Conservation (phyloP, 2,329 filamentous ascomycete genomes). For the Boeremia lycopersici region DNA sequence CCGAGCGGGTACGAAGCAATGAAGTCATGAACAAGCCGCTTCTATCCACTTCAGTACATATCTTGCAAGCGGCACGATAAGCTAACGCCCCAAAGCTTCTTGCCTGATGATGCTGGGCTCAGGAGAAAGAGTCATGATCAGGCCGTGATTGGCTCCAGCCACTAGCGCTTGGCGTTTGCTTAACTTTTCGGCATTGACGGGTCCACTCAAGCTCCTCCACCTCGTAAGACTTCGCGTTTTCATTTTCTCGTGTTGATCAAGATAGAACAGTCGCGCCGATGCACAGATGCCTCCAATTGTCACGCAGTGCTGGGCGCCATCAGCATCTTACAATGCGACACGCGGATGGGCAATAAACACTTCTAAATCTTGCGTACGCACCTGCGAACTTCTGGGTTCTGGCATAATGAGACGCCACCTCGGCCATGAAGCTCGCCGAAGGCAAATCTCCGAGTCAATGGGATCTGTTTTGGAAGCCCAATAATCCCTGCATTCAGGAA, state of each 20-base stretch:
- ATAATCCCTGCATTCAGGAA: constrained; percentile 22
- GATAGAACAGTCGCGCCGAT: not conserved
- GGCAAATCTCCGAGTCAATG: constrained; percentile 15
- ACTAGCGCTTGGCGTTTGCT: constrained; percentile 25
- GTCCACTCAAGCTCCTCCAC: constrained; percentile 8
- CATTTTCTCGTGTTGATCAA: constrained; percentile 5
- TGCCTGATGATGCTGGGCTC: not conserved
- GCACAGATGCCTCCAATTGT: not conserved
- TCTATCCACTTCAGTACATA: not conserved
- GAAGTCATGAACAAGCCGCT: constrained; percentile 14
- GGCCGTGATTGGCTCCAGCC: constrained; percentile 12
- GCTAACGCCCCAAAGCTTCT: constrained; percentile 33
- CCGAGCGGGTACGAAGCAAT: constrained; percentile 12
- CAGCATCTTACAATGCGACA: not conserved
- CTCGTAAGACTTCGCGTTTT: constrained; percentile 7
- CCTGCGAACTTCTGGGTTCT: constrained; percentile 12
- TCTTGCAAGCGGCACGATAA: constrained; percentile 10
- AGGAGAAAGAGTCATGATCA: constrained; percentile 14
- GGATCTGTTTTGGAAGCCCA: not conserved
- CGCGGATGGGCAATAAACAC: not conserved
- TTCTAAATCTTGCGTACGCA: not conserved
- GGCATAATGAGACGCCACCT: constrained; percentile 5
- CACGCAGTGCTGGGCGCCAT: not conserved
- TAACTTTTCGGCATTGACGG: constrained; percentile 21
- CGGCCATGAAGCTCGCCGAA: constrained; percentile 1